Percentiles rank a stretch among this genome's conserved stretches.
These are phyloP conservation scores for Penicillium brasilianum DNA, from an alignment of 2,329 filamentous ascomycete species.

Conservation along the genomic window DNA sequence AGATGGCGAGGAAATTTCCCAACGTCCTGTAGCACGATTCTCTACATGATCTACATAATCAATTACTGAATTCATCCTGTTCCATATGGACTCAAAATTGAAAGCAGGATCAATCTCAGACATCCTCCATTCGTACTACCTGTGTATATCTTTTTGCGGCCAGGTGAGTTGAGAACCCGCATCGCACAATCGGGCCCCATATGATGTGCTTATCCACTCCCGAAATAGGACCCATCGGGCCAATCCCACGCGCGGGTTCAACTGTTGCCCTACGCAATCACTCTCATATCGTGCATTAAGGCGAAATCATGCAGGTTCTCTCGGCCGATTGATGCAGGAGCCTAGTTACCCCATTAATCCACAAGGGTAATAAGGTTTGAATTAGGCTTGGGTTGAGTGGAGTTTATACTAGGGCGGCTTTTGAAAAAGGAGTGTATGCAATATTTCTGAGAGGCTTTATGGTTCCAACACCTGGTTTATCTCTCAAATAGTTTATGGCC, in stretches of 20 bases:
- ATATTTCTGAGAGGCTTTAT: too few species aligned
- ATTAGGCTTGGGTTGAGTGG: not conserved
- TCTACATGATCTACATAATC: not conserved
- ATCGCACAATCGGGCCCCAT: constrained; percentile 19
- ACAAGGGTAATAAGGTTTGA: not conserved
- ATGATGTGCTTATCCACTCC: constrained; percentile 25
- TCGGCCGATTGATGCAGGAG: not conserved
- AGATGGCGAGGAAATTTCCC: constrained; percentile 5
- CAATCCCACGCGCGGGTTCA: not conserved
- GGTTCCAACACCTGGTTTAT: too few species aligned
- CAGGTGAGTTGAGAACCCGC: not conserved
- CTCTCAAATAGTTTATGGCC: too few species aligned
- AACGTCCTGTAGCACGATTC: not conserved
- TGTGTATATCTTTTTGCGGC: not conserved
- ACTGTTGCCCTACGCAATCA: not conserved
- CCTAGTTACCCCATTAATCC: not conserved
- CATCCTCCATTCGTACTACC: not conserved
- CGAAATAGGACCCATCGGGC: not conserved
- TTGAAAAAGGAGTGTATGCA: too few species aligned
- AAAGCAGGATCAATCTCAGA: not conserved
- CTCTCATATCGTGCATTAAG: not conserved
- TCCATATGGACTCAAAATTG: not conserved
- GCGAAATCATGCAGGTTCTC: not conserved
- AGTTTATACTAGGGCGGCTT: too few species aligned
- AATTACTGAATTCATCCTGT: not conserved